Conservation (phyloP, 805 yeast species). For the Wickerhamiella musiphila region DNA sequence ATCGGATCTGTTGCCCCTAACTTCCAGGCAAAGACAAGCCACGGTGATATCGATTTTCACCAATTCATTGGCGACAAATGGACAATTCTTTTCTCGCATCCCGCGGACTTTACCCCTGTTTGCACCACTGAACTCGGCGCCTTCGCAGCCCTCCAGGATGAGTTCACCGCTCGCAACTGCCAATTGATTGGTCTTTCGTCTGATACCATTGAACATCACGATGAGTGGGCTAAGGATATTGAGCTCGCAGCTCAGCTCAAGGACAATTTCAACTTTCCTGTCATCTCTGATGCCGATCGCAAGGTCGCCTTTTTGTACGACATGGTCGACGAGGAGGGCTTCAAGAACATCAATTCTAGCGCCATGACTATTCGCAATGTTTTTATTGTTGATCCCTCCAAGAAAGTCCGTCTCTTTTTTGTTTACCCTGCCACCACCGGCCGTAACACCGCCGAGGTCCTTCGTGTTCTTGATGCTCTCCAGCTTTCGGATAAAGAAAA, state of each 20-base stretch:
- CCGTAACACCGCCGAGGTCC: constrained; percentile 82
- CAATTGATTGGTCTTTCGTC: constrained; percentile 85
- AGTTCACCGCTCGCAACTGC: constrained; percentile 68
- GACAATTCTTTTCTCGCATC: constrained; percentile 84
- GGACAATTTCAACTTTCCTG: constrained; percentile 66
- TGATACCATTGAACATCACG: constrained; percentile 63
- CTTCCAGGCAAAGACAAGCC: constrained; percentile 66
- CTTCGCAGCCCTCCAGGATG: constrained; percentile 75
- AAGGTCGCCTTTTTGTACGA: constrained; percentile 72
- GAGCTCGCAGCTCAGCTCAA: constrained; percentile 61
- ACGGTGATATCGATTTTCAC: constrained; percentile 74
- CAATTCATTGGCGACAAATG: constrained; percentile 72
- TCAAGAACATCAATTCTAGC: constrained; percentile 48
- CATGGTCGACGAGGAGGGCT: constrained; percentile 76
- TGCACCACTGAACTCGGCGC: constrained; percentile 95
- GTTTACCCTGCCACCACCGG: constrained; percentile 90
- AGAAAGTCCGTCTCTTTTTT: constrained; percentile 72
- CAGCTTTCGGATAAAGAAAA: constrained; percentile 61
- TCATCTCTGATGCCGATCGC: constrained; percentile 74
- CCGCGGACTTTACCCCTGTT: constrained; percentile 93
- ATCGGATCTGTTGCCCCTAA: constrained; percentile 80
- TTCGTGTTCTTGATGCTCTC: constrained; percentile 77
- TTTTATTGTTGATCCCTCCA: constrained; percentile 75
- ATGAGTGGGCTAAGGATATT: constrained; percentile 78
- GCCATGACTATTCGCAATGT: constrained; percentile 86